Percentiles rank a stretch among this genome's conserved stretches.
phyloP scores from a whole-genome alignment of 2,329 filamentous ascomycete species.

The Pseudogymnoascus sp. region DNA sequence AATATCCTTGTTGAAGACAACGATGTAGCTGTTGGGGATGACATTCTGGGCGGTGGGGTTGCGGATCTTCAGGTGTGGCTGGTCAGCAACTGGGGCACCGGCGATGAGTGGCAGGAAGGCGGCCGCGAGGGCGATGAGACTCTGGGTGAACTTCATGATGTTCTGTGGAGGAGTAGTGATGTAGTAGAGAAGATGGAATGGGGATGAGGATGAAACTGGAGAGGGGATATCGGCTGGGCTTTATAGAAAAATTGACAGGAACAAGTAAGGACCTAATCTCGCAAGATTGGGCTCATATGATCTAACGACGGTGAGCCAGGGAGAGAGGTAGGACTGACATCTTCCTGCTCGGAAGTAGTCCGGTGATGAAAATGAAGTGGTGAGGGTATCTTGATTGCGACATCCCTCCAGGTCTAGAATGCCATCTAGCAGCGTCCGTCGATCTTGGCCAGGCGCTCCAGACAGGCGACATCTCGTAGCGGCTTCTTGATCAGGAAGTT shows the following conservation, averaged over 20 bases:
- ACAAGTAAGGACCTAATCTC: too few species aligned
- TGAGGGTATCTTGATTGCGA: not conserved
- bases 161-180: not conserved
- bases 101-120: constrained; percentile 21
- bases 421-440: not conserved
- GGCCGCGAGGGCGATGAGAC: constrained; percentile 21
- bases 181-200: not conserved
- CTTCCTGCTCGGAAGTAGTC: not conserved
- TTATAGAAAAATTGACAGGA: too few species aligned
- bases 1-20: constrained; percentile 54
- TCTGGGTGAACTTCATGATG: not conserved
- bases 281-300: not conserved
- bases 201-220: not conserved
- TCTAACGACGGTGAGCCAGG: not conserved
- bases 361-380: not conserved
- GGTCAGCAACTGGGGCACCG: constrained; percentile 19
- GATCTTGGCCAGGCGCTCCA: not conserved
- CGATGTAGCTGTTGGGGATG: constrained; percentile 54
- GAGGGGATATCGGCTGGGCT: not conserved
- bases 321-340: not conserved
- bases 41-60: constrained; percentile 43
- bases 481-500: not conserved
- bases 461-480: not conserved
- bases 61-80: constrained; percentile 23
- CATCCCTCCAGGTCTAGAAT: not conserved